Evolutionary conservation across 345 rosid species (phyloP), one percentile per base, ranked within the genome.

Genomic region (Punica granatum): DNA sequence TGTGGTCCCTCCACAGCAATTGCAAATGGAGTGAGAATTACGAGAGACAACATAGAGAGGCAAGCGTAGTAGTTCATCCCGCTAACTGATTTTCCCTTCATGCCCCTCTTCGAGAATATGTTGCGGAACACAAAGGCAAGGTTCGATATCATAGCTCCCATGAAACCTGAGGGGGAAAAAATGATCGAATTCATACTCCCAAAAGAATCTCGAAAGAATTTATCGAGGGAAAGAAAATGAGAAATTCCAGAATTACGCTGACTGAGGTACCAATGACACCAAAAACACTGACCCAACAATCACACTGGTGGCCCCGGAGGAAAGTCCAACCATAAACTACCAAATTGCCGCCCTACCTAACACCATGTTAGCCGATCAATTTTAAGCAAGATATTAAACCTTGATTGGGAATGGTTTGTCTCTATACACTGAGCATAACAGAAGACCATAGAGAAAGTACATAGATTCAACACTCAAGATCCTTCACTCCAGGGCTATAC

Each of bases 21-120:
- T 16, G 99, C 98, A 69, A 92, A 92, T 4, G 99, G 99, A 2
- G 97, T 88, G 75, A 95, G 98, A 63, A 95, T 90, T 67, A 84
- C 35, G 15, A 95, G 88, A 54, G 99, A 95, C 72, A 95, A 43
- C 67, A 95, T 82, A 39, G 99, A 95, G 69, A 95, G 88, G 76
- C 99, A 95, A 6, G 99, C 99, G 46, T 95, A 95, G 84, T 92
- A 95, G 84, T 95, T 94, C 99, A 94, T 94, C 59, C 99, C 99
- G 67, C 98, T 92, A 77, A 94, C 98, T 37, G 98, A 84, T 72
- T 92, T 95, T 74, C 98, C 98, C 80, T 86, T 90, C 98, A 92
- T 90, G 74, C 98, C 98, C 72, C 28, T 92, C 93, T 92, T 92
- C 1, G 98, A 92, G 69, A 92, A 92, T 70, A 92, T 90, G 78